Base-by-base conservation (phyloP, 2,329 filamentous ascomycete species). In the Epichloe brachyelytri region DNA sequence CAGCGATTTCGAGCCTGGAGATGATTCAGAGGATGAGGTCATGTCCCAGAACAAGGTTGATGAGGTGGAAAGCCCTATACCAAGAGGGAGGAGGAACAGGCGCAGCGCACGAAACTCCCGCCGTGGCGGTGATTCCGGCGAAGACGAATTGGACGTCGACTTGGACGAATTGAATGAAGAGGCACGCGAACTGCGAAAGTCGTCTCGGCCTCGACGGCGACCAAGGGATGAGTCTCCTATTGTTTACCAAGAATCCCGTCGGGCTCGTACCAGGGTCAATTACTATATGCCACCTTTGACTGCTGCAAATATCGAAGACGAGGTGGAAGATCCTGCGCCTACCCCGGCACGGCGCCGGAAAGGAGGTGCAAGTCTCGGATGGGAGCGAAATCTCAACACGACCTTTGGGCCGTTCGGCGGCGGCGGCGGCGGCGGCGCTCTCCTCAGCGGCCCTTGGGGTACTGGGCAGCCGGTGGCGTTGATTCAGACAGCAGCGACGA, bases 401-500 rank as follows among this genome's bases (percentile, higher is more conserved):
- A 95, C 89, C 0, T 88, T 85, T 63, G 93, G 93, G 8, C 93
- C 93, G 2, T 97, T 98, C 66, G 93, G 89, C 53, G 89, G 93
- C 41, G 86, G 86, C 44, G 82, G 83, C 43, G 87, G 87, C 37
- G 77, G 77, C 41, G 77, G 82, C 34, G 80, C 88, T 15, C 74
- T 93, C 12, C 77, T 91, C 51, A 82, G 75, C 54, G 88, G 87
- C 1, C 83, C 86, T 5, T 86, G 83, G 73, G 85, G 83, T 51
- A 80, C 80, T 43, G 85, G 79, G 86, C 86, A 20, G 80, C 80
- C 54, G 89, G 84, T 30, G 87, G 85, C 49, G 86, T 83, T 8
- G 93, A 97, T 60, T 95, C 91, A 5, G 93, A 98, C 64, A 96
- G 89, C 66, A 98, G 93, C 64, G 93, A 98, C 60, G 93, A 98